Evolutionary conservation across 768 basidiomycete genomes (phyloP).

Genomic region (Dictyophora rubrovolvata): DNA sequence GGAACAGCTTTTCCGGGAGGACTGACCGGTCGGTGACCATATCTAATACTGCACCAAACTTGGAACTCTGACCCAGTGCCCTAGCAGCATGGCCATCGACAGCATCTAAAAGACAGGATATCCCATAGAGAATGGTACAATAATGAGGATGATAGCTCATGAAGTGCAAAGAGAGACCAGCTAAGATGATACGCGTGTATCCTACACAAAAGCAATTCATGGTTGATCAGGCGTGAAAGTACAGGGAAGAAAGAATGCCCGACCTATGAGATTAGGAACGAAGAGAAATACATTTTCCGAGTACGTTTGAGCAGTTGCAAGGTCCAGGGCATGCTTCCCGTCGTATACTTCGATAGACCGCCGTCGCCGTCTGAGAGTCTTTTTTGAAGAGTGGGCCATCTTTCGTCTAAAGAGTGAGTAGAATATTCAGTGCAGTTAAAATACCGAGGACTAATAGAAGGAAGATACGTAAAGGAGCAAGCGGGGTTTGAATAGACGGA

Average conservation of each 20-base stretch:
- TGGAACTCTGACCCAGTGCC: conserved; percentile 79
- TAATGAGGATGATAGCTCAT: conserved; percentile 95
- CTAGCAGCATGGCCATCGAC: conserved; percentile 92
- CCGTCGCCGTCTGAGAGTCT: conserved; percentile 27
- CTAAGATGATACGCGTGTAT: conserved; percentile 84
- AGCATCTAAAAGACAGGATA: conserved; percentile 91
- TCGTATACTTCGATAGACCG: conserved; percentile 63
- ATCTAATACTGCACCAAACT: conserved; percentile 95
- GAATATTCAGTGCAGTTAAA: neutral
- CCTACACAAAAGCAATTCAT: conserved; percentile 34
- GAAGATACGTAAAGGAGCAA: neutral
- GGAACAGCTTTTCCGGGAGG: neutral
- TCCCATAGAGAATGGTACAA: conserved; percentile 78
- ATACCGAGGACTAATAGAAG: neutral
- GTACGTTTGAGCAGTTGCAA: conserved; percentile 76
- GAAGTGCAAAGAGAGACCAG: conserved; percentile 77
- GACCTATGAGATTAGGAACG: conserved; percentile 92
- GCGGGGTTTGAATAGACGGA: neutral
- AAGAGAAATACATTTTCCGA: conserved; percentile 97
- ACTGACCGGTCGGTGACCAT: conserved; percentile 97
- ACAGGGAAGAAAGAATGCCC: conserved; percentile 18
- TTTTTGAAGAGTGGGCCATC: neutral
- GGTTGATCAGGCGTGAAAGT: neutral
- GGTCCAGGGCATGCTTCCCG: conserved; percentile 77
- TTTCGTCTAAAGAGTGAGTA: neutral